phyloP scores from a whole-genome alignment of 2,329 filamentous ascomycete genomes.

The Sporothrix brasiliensis region DNA sequence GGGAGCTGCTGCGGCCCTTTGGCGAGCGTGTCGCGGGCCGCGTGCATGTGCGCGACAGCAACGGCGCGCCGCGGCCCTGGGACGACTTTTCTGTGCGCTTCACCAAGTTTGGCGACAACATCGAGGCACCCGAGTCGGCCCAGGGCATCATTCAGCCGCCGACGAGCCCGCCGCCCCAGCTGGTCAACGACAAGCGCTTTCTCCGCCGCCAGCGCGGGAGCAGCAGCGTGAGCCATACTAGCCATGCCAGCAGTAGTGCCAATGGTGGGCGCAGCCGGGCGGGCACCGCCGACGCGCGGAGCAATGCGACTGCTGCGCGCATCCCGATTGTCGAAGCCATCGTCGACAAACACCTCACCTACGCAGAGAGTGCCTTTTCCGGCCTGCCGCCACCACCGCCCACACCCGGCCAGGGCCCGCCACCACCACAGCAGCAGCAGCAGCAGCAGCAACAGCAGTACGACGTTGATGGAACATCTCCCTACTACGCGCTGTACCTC shows the following conservation, averaged over 20 bases:
- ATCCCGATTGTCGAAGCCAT: slow-evolving; percentile 76
- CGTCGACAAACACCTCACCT: slow-evolving; percentile 75
- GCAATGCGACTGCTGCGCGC: slow-evolving; percentile 44
- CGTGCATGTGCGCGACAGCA: slow-evolving; percentile 86
- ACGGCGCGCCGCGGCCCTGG: slow-evolving; percentile 77
- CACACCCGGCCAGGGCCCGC: slow-evolving; percentile 44
- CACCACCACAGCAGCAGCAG: slow-evolving; percentile 13
- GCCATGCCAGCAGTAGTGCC: neutral
- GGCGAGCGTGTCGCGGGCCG: slow-evolving; percentile 86
- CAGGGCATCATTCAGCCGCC: slow-evolving; percentile 42
- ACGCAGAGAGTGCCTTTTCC: slow-evolving; percentile 66
- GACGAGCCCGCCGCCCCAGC: slow-evolving; percentile 30
- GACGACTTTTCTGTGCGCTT: slow-evolving; percentile 93
- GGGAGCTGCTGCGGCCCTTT: slow-evolving; percentile 86
- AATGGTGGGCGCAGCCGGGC: slow-evolving; percentile 33
- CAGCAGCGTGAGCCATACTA: neutral
- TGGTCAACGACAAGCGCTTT: slow-evolving; percentile 3
- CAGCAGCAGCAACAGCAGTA: slow-evolving; percentile 40
- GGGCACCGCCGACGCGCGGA: slow-evolving; percentile 31
- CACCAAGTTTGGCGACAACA: slow-evolving; percentile 65
- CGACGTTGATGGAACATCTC: slow-evolving; percentile 63
- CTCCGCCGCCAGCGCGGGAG: slow-evolving; percentile 4
- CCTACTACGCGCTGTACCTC: slow-evolving; percentile 84
- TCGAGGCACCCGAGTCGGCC: slow-evolving; percentile 55
- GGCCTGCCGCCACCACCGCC: slow-evolving; percentile 44